Evolutionary conservation across 2,329 filamentous ascomycete species (phyloP).

Genomic region (Aspergillus alliaceus): DNA sequence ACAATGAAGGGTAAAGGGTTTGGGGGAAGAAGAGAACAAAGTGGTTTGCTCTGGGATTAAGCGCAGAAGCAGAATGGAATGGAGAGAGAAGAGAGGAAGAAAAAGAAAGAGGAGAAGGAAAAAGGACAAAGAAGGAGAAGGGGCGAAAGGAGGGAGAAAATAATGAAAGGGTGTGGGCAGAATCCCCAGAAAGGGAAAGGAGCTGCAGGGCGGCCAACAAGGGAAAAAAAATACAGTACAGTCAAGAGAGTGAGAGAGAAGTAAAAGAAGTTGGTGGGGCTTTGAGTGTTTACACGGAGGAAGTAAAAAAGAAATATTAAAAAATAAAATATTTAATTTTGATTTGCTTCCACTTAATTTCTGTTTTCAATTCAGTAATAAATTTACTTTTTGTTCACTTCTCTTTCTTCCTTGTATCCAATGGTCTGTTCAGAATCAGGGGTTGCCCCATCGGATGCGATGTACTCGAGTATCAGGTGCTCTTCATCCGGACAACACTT

Average conservation of each 20-base stretch:
- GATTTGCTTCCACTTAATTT: neutral
- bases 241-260: neutral
- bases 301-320: too few relatives aligned
- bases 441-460: neutral
- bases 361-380: too few relatives aligned
- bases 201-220: constrained; percentile 24
- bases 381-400: neutral
- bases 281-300: neutral
- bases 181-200: constrained; percentile 19
- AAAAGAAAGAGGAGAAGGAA: constrained; percentile 20
- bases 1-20: constrained; percentile 30
- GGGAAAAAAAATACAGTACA: constrained; percentile 7
- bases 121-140: constrained; percentile 27
- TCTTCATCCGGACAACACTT: neutral
- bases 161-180: constrained; percentile 17
- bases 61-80: constrained; percentile 15
- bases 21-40: constrained; percentile 15
- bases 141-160: constrained; percentile 20
- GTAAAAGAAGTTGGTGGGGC: neutral
- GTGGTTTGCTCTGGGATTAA: constrained; percentile 15
- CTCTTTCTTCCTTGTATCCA: too few relatives aligned
- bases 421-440: neutral
- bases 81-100: constrained; percentile 20
- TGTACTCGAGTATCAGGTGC: neutral
- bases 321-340: neutral